Percentiles rank a stretch among this genome's conserved stretches.
Evolutionary conservation across 2,329 filamentous ascomycete species (phyloP).

Genomic region (Claviceps purpurea): DNA sequence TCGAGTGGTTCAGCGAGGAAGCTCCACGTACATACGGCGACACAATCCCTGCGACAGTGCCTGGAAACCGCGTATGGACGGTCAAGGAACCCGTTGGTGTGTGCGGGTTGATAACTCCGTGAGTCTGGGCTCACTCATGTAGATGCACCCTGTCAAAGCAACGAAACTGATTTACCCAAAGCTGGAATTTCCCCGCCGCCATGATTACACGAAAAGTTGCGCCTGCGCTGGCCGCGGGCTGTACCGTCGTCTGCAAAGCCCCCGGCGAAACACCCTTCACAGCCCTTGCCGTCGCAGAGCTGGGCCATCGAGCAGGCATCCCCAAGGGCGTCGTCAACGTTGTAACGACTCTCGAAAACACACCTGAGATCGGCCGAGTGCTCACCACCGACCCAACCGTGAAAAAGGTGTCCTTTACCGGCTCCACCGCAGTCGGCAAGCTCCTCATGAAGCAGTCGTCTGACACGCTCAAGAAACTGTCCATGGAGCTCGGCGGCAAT

Average conservation of each 20-base stretch:
- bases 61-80: conserved; percentile 63
- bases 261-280: conserved; percentile 89
- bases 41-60: conserved; percentile 55
- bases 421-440: conserved; percentile 56
- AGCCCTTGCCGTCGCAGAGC: conserved; percentile 72
- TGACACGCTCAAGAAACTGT: conserved; percentile 67
- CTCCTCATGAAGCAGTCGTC: conserved; percentile 83
- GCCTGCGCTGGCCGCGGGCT: conserved; percentile 79
- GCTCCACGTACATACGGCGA: conserved; percentile 62
- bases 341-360: conserved; percentile 68
- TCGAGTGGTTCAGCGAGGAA: conserved; percentile 74
- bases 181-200: conserved; percentile 74
- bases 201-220: conserved; percentile 62
- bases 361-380: conserved; percentile 59
- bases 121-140: not conserved
- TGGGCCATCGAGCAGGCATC: conserved; percentile 75
- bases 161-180: conserved; percentile 10
- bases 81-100: conserved; percentile 77
- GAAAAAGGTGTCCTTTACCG: conserved; percentile 90
- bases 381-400: conserved; percentile 61
- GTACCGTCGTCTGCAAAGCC: conserved; percentile 84
- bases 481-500: conserved; percentile 88
- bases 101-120: conserved; percentile 68
- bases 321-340: conserved; percentile 87
- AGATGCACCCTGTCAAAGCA: not conserved